phyloP scores from a whole-genome alignment of 2,329 filamentous ascomycete genomes.

The Byssothecium circinans region DNA sequence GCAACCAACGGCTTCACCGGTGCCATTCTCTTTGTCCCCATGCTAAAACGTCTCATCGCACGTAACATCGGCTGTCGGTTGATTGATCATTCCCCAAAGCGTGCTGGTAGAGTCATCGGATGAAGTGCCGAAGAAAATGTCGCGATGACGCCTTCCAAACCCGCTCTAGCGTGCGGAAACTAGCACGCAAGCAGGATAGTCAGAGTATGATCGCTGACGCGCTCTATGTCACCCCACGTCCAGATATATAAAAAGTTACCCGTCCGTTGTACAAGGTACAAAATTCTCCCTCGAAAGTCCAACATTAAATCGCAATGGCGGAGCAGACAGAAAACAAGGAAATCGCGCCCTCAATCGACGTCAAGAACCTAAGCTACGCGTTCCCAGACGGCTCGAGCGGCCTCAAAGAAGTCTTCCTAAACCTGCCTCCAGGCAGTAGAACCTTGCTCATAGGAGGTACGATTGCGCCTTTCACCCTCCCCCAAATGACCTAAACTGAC shows the following conservation, averaged over 20 bases:
- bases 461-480: constrained; percentile 18
- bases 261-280: constrained; percentile 9
- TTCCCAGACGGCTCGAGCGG: constrained; percentile 87
- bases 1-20: constrained; percentile 66
- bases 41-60: constrained; percentile 18
- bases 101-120: neutral
- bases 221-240: too few relatives aligned
- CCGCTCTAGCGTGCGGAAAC: constrained; percentile 16
- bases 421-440: constrained; percentile 78
- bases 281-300: neutral
- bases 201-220: too few relatives aligned
- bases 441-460: constrained; percentile 86
- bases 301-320: constrained; percentile 19
- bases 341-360: constrained; percentile 65
- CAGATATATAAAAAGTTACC: neutral
- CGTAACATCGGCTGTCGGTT: constrained; percentile 27
- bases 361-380: constrained; percentile 78
- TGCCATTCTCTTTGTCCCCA: constrained; percentile 26
- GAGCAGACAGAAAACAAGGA: constrained; percentile 19
- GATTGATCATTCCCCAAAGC: neutral
- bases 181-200: too few relatives aligned
- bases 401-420: constrained; percentile 70
- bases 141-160: constrained; percentile 18
- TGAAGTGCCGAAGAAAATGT: constrained; percentile 15
- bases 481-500: constrained; percentile 2